Evolutionary conservation across 1,139 yeast genomes (phyloP), one percentile per base, ranked within the genome.

Genomic region (Diutina neorugosa): DNA sequence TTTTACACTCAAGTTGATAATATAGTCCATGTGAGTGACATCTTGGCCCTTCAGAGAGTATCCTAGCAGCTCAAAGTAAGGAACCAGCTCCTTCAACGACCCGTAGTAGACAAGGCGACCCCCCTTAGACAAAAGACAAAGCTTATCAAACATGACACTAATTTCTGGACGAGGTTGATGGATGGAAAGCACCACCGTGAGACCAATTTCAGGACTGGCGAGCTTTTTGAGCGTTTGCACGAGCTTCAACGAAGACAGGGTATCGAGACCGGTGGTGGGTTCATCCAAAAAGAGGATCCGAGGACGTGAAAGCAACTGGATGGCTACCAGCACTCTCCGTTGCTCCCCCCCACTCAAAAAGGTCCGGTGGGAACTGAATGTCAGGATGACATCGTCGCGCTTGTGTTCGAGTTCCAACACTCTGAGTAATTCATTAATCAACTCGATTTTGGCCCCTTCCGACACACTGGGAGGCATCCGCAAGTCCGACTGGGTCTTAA

Each of bases 91-190:
- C 0, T 58, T 57, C 52, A 81, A 70, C 20, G 70, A 63, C 0
- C 93, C 95, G 56, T 73, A 77, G 62, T 77, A 85, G 4, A 84
- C 80, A 51, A 80, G 65, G 40, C 81, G 70, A 1, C 93, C 88
- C 8, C 85, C 89, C 53, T 79, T 71, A 0, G 96, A 80, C 43
- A 89, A 67, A n/a, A 89, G 74, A 54, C 91, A 78, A 3, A 88
- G 71, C 52, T 78, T 74, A 63, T 89, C 96, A 60, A 89, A 84
- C 48, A 86, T 65, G 46, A 66, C 63, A 16, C 81, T 69, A 50
- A 88, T 86, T 62, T 88, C 96, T 0, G 87, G 80, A 53, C 96
- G 69, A 0, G 96, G 96, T 63, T 89, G 96, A 63, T 88, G 96
- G 51, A 88, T 84, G 44, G 91, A 83, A 67, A 87, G 69, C 4